phyloP scores from a whole-genome alignment of 257 asterid genomes.

The Capsicum chinense region DNA sequence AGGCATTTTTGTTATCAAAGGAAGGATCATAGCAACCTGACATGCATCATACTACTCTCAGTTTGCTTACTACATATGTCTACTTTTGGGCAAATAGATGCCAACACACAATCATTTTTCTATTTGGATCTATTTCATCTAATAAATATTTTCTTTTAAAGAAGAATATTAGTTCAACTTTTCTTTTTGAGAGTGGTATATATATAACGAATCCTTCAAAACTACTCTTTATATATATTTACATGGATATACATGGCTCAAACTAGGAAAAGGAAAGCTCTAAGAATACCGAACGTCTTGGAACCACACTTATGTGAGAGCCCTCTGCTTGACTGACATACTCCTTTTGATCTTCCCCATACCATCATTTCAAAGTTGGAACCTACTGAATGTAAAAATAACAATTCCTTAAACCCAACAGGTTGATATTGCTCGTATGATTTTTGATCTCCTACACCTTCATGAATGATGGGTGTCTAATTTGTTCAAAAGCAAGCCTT shows the following conservation, averaged over 20 bases:
- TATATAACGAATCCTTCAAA: neutral
- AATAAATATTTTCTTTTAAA: neutral
- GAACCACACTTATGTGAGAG: neutral
- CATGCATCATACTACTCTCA: conserved; percentile 20
- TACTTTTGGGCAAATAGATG: neutral
- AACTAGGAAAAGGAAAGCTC: conserved; percentile 10
- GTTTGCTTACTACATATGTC: neutral
- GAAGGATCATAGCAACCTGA: conserved; percentile 5
- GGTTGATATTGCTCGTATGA: neutral
- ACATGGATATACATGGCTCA: neutral
- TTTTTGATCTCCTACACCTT: neutral
- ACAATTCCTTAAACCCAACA: neutral
- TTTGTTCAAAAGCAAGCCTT: neutral
- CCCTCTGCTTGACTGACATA: neutral
- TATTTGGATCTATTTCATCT: neutral
- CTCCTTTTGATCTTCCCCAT: neutral
- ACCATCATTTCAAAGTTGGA: conserved; percentile 13
- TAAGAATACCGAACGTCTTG: neutral
- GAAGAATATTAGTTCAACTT: neutral
- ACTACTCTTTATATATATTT: conserved; percentile 12
- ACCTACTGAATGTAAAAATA: conserved; percentile 1
- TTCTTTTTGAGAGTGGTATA: neutral
- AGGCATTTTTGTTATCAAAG: neutral
- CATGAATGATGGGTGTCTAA: neutral
- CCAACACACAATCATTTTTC: neutral